Evolutionary conservation across 495 filamentous ascomycete genomes (phyloP), one percentile per base, ranked within the genome.

Genomic region (Penicillium salamii): DNA sequence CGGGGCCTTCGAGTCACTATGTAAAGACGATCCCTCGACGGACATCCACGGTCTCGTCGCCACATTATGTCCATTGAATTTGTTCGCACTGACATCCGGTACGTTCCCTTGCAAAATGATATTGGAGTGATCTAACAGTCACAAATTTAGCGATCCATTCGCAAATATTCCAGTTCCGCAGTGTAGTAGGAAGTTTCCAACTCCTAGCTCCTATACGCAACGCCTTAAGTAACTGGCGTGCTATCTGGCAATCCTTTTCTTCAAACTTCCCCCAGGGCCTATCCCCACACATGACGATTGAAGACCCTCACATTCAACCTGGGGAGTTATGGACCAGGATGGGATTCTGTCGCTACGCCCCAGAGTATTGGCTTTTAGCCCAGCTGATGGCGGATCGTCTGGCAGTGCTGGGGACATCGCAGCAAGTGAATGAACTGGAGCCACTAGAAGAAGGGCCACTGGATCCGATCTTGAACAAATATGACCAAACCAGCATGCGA

Each of bases 401-500:
- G 4, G 39, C 43, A 0, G 14, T 41, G 38, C 15, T 36, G 7
- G 53, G 46, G n/a, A 15, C 28, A 7, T 38, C 41, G 0, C 44
- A 17, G 9, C 36, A 24, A 5, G 40, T 26, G 11, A 57, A 40
- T 39, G 42, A 54, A 7, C 14, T 50, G 15, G 37, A 46, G 17
- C 37, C 38, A 26, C 19, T 50, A 1, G 53, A 54, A 8, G 47
- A 56, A 34, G 48, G 46, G 8, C 49, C 53, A 0, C 33, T 56
- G 24, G 59, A 62, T 34, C 54, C 59, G 5, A 59, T 59, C n/a
- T 20, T 62, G 42, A 52, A 59, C 18, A 23, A 57, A 38, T 62
- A 59, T 36, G 56, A 59, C 29, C 56, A 62, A 21, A 62, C 59
- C 2, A 62, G 59, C 21, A 62, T 62, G 59, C 56, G 43, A 7